phyloP scores from a whole-genome alignment of 75 land plant species.

The Adiantum capillusveneris region DNA sequence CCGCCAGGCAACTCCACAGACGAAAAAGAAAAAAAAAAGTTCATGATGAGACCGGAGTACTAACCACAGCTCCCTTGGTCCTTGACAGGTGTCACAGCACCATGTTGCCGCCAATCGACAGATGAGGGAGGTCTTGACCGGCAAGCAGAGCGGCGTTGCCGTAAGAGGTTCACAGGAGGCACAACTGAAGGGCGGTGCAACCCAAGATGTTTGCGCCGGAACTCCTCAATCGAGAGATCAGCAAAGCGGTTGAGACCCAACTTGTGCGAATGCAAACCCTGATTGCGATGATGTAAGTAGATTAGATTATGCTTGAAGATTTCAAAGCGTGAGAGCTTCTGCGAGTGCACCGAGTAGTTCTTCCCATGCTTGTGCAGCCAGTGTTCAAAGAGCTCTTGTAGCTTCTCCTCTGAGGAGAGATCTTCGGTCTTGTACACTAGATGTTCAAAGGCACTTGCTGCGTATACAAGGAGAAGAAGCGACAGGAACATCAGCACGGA shows the following conservation, averaged over 20 bases:
- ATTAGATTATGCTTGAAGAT: constrained; percentile 31
- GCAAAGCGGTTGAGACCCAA: constrained; percentile 24
- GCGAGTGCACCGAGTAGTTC: neutral
- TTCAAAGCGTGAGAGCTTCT: constrained; percentile 11
- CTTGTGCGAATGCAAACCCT: neutral
- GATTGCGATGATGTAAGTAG: constrained; percentile 15
- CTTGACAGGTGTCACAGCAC: constrained; percentile 27
- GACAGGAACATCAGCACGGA: no score
- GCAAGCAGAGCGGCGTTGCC: neutral
- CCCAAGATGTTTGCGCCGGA: constrained; percentile 3
- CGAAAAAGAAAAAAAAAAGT: no score
- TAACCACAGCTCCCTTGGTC: constrained; percentile 32
- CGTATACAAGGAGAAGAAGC: no score
- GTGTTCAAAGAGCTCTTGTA: constrained; percentile 4
- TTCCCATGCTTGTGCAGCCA: constrained; percentile 8
- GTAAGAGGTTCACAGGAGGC: no score
- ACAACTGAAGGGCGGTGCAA: neutral
- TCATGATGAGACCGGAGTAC: neutral
- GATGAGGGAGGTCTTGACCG: constrained; percentile 4
- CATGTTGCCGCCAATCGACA: constrained; percentile 26
- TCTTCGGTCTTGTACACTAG: constrained; percentile 8
- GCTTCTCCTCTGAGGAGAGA: constrained; percentile 14
- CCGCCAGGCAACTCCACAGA: no score
- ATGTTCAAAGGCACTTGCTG: no score
- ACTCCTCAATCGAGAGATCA: constrained; percentile 23